Percentiles rank a stretch among this genome's conserved stretches.
phyloP scores from a whole-genome alignment of 2,329 filamentous ascomycete species.

The Fusarium compactum region DNA sequence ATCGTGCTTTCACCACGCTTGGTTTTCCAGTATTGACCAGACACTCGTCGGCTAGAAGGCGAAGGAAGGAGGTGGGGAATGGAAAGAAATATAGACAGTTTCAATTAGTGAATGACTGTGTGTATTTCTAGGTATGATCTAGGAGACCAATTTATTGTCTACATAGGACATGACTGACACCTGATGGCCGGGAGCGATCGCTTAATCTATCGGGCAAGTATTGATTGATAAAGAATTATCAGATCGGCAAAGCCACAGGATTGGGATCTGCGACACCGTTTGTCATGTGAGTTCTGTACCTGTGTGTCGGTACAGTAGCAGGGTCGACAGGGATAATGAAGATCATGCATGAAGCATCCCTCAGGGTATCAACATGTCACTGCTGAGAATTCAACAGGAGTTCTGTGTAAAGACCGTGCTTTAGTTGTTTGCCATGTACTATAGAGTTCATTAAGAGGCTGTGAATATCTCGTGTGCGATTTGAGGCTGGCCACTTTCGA shows the following conservation, averaged over 20 bases:
- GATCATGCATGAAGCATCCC: neutral
- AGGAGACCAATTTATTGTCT: neutral
- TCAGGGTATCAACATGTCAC: neutral
- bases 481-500: neutral
- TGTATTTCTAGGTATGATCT: neutral
- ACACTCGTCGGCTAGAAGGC: too few species aligned
- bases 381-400: neutral
- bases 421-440: neutral
- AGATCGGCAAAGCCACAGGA: neutral
- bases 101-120: neutral
- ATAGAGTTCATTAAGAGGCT: neutral
- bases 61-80: neutral
- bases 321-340: neutral
- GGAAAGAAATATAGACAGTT: neutral
- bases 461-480: neutral
- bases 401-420: neutral
- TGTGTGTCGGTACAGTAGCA: neutral
- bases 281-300: constrained; percentile 4
- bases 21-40: neutral
- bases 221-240: neutral
- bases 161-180: neutral
- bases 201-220: neutral
- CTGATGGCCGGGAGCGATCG: neutral
- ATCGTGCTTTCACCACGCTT: neutral
- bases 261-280: neutral